Conservation (phyloP, 2,329 filamentous ascomycete species). For the Incumbomyces delicatus region DNA sequence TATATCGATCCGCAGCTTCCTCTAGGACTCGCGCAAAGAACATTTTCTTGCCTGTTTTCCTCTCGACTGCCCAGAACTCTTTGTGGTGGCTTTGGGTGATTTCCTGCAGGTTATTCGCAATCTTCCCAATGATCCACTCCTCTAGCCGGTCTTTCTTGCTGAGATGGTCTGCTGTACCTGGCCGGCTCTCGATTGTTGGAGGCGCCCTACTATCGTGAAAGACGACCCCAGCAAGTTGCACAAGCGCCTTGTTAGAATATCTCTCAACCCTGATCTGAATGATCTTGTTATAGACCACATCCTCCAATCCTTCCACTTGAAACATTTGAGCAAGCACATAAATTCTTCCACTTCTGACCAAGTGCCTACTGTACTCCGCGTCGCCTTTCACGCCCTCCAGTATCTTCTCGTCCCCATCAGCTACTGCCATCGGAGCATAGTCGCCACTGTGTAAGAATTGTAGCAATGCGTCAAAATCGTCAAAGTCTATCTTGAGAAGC, state of each 20-base stretch:
- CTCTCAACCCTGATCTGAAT: neutral
- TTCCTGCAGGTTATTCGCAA: slow-evolving; percentile 7
- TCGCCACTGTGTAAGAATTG: slow-evolving; percentile 13
- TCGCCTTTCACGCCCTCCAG: slow-evolving; percentile 6
- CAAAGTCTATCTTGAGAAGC: slow-evolving; percentile 9
- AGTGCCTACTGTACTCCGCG: slow-evolving; percentile 10
- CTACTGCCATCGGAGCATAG: slow-evolving; percentile 13
- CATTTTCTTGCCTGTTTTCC: slow-evolving; percentile 1
- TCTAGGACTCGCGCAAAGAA: slow-evolving; percentile 4
- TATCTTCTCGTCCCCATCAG: slow-evolving; percentile 6
- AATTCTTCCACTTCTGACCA: slow-evolving; percentile 8
- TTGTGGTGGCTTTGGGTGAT: neutral
- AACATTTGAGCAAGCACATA: slow-evolving; percentile 14
- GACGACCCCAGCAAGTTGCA: slow-evolving; percentile 1
- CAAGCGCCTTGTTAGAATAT: slow-evolving; percentile 1
- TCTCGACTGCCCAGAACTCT: neutral
- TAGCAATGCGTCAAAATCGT: slow-evolving; percentile 13
- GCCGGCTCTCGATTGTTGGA: neutral
- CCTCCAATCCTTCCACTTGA: slow-evolving; percentile 8
- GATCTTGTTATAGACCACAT: slow-evolving; percentile 14
- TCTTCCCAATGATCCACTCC: slow-evolving; percentile 3
- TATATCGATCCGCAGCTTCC: slow-evolving; percentile 3
- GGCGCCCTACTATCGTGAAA: neutral
- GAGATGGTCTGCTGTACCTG: neutral
- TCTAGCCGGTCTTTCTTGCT: slow-evolving; percentile 2